phyloP scores from a whole-genome alignment of 352 stramenopile genomes.

The Pythium aristosporum region DNA sequence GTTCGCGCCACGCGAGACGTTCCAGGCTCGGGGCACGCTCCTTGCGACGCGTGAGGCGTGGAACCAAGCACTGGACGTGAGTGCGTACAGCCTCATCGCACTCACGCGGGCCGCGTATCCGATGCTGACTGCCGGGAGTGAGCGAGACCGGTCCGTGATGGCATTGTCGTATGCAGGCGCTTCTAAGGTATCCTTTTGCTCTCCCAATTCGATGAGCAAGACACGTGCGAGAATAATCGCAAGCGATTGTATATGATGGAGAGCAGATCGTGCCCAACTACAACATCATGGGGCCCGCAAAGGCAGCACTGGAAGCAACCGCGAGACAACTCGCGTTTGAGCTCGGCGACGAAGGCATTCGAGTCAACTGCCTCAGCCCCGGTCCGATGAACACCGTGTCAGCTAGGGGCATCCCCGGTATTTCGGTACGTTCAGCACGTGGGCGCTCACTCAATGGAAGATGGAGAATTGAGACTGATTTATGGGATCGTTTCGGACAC shows the following conservation, averaged over 20 bases:
- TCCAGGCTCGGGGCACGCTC: constrained; percentile 60
- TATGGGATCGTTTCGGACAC: not conserved
- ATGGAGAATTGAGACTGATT: not conserved
- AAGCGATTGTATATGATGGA: not conserved
- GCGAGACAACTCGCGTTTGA: constrained; percentile 84
- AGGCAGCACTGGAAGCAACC: constrained; percentile 87
- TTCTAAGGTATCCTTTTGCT: constrained; percentile 32
- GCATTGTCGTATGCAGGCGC: constrained; percentile 88
- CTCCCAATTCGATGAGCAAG: not conserved
- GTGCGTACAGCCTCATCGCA: constrained; percentile 89
- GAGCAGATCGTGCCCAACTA: constrained; percentile 85
- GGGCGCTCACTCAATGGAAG: no score
- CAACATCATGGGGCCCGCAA: constrained; percentile 91
- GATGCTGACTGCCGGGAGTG: constrained; percentile 33
- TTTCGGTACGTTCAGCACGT: constrained; percentile 74
- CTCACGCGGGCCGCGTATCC: constrained; percentile 66
- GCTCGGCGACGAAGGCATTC: constrained; percentile 68
- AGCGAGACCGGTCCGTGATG: constrained; percentile 72
- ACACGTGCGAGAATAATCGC: not conserved
- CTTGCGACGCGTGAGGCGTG: constrained; percentile 52
- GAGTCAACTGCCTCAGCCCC: constrained; percentile 90
- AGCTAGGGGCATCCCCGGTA: constrained; percentile 86
- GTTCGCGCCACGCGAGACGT: constrained; percentile 77
- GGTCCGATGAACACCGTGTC: constrained; percentile 91
- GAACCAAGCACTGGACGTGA: constrained; percentile 81